Percentiles rank a stretch among this genome's conserved stretches.
Conservation (phyloP, 306 rosid species). For the Castanea mollissima region DNA sequence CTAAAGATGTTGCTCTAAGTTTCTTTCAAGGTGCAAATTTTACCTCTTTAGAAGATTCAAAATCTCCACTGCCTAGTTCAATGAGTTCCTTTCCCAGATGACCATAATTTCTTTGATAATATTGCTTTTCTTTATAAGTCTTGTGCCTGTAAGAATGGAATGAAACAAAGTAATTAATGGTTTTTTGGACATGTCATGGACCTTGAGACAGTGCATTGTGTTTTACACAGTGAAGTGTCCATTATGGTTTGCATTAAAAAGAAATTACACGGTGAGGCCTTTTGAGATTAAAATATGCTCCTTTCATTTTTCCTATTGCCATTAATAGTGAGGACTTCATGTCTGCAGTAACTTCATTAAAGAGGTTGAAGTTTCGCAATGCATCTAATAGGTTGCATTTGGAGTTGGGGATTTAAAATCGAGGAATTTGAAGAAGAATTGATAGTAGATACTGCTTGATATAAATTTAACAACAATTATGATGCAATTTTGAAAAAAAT, state of each 20-base stretch:
- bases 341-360: background rate
- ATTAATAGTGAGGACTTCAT: constrained; percentile 2
- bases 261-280: background rate
- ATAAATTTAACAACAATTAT: too few species aligned
- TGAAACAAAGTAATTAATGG: constrained; percentile 8
- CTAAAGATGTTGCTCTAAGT: background rate
- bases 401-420: too few species aligned
- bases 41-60: constrained; percentile 45
- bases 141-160: constrained; percentile 40
- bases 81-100: constrained; percentile 23
- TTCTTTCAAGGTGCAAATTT: background rate
- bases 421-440: too few species aligned
- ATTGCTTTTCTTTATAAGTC: constrained; percentile 33
- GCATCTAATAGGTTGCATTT: background rate
- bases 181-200: background rate
- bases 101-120: constrained; percentile 20
- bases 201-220: background rate
- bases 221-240: background rate
- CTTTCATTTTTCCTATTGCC: background rate
- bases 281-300: background rate
- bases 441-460: too few species aligned
- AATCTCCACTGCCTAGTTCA: constrained; percentile 23
- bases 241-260: constrained; percentile 3
- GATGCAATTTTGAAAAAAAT: too few species aligned
- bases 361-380: background rate